These are phyloP conservation scores for Nitzschia inconspicua DNA, from an alignment of 108 stramenopile genomes.

Conservation along the genomic window DNA sequence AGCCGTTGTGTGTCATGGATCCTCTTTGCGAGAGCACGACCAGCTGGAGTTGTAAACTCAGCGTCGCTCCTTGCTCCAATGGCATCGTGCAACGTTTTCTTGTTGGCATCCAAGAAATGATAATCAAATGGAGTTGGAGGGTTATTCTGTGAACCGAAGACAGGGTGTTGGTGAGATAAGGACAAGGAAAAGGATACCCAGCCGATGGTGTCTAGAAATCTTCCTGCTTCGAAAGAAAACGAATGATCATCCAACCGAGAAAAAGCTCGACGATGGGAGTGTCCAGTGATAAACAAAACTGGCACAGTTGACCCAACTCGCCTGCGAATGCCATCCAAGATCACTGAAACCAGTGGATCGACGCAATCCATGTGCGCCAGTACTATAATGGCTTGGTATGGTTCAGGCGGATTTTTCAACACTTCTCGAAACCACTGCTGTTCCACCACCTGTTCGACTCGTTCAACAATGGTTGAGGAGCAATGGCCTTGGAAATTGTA, in stretches of 20 bases:
- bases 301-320: constrained; percentile 30
- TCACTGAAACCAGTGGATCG: constrained; percentile 50
- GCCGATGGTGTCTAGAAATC: constrained; percentile 76
- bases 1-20: constrained; percentile 42
- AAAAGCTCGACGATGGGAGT: constrained; percentile 56
- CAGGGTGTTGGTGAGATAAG: background rate
- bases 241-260: constrained; percentile 37
- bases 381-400: constrained; percentile 62
- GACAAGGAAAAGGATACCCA: constrained; percentile 33
- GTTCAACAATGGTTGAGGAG: constrained; percentile 33
- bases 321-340: constrained; percentile 45
- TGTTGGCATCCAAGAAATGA: constrained; percentile 52
- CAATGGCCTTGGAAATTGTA: constrained; percentile 49
- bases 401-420: constrained; percentile 2
- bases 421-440: constrained; percentile 57
- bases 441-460: constrained; percentile 44
- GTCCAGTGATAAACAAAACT: constrained; percentile 75
- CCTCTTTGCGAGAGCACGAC: constrained; percentile 33
- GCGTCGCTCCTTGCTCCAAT: constrained; percentile 7
- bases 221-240: constrained; percentile 64
- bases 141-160: background rate
- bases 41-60: constrained; percentile 42
- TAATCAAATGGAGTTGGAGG: constrained; percentile 47
- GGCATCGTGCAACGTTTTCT: constrained; percentile 19
- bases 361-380: constrained; percentile 76